Conservation (phyloP, 352 stramenopile genomes). For the Globisporangium ultimum region DNA sequence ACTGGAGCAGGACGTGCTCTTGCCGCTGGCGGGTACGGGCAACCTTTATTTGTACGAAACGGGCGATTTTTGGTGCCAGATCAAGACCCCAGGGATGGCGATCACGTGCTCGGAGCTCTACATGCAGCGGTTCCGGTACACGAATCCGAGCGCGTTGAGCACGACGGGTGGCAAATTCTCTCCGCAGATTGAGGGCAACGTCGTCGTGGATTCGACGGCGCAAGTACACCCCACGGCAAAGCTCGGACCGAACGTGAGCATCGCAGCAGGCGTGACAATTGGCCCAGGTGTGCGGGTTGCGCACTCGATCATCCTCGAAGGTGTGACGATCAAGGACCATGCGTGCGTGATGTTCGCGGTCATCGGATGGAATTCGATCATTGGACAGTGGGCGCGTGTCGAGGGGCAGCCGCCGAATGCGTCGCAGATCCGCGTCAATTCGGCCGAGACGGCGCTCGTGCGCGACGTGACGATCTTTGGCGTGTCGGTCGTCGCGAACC, state of each 20-base stretch:
- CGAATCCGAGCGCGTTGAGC: constrained; percentile 79
- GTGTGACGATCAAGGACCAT: constrained; percentile 86
- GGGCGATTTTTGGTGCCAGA: constrained; percentile 89
- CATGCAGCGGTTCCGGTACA: constrained; percentile 90
- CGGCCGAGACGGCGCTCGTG: constrained; percentile 68
- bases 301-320: constrained; percentile 87
- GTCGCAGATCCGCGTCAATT: constrained; percentile 64
- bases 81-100: constrained; percentile 88
- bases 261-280: constrained; percentile 82
- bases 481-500: constrained; percentile 83
- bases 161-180: constrained; percentile 78
- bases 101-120: constrained; percentile 90
- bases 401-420: constrained; percentile 83
- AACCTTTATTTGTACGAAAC: constrained; percentile 78
- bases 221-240: constrained; percentile 85
- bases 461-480: constrained; percentile 89
- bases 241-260: constrained; percentile 83
- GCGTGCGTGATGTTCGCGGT: constrained; percentile 85
- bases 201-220: constrained; percentile 75
- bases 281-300: constrained; percentile 75
- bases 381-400: constrained; percentile 83
- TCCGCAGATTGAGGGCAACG: constrained; percentile 85
- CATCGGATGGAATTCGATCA: constrained; percentile 88
- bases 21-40: constrained; percentile 76
- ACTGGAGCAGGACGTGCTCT: constrained; percentile 81